A percentile compares a stretch with the other conserved stretches of the same genome.
Evolutionary conservation across 352 stramenopile species (phyloP).

Genomic region (Globisporangium acanthophoron): DNA sequence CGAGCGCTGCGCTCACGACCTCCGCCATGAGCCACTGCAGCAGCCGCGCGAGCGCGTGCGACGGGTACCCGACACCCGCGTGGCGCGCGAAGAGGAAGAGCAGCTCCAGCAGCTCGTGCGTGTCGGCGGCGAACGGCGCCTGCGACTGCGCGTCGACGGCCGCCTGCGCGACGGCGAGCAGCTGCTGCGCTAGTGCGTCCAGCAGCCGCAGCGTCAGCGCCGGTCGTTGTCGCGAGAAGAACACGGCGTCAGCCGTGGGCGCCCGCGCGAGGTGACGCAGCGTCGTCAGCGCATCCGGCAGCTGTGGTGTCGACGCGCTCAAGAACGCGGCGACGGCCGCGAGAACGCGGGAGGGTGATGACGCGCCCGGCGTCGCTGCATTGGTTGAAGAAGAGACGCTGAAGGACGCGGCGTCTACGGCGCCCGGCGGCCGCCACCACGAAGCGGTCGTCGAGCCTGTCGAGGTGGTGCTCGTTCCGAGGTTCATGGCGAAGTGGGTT

Average conservation of each 20-base stretch:
- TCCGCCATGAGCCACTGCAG: conserved; percentile 55
- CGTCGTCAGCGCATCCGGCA: conserved; percentile 19
- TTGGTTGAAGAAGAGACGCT: neutral
- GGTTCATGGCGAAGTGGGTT: conserved; percentile 4
- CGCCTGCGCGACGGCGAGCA: conserved; percentile 21
- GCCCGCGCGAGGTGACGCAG: conserved; percentile 45
- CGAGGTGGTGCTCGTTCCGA: conserved; percentile 3
- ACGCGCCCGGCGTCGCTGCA: neutral
- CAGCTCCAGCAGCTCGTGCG: conserved; percentile 41
- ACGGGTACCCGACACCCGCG: conserved; percentile 62
- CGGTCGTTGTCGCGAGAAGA: conserved; percentile 42
- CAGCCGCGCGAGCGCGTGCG: conserved; percentile 58
- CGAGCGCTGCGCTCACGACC: conserved; percentile 37
- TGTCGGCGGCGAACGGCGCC: conserved; percentile 7
- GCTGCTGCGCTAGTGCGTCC: conserved; percentile 50
- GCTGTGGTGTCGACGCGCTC: conserved; percentile 14
- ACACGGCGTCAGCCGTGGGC: conserved; percentile 25
- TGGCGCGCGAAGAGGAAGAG: conserved; percentile 49
- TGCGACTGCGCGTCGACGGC: conserved; percentile 19
- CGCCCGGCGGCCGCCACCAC: conserved; percentile 35
- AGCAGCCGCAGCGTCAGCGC: conserved; percentile 47
- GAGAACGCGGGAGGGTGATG: conserved; percentile 22
- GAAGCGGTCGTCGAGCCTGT: conserved; percentile 9
- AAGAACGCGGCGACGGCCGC: conserved; percentile 37
- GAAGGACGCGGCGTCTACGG: conserved; percentile 33